These are phyloP conservation scores for Penicillium paxilli DNA, from an alignment of 495 filamentous ascomycete genomes.

Conservation along the genomic window DNA sequence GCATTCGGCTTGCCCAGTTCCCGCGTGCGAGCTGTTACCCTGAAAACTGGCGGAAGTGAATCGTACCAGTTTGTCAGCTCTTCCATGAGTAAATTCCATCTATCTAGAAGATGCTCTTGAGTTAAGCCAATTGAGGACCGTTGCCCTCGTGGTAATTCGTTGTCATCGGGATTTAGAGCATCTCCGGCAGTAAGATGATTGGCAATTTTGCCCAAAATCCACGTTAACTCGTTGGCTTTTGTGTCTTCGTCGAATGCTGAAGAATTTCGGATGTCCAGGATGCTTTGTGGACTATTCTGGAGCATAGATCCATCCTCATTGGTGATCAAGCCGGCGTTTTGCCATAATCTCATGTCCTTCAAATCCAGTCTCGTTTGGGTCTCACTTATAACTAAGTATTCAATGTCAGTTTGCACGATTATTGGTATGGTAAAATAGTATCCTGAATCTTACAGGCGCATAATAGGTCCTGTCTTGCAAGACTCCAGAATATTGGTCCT, in stretches of 20 bases:
- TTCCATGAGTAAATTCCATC: conserved; percentile 16
- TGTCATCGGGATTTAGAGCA: conserved; percentile 8
- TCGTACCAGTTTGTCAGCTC: conserved; percentile 19
- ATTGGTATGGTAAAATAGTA: too few species aligned
- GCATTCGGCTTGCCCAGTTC: neutral
- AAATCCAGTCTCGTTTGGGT: conserved; percentile 21
- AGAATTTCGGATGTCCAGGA: conserved; percentile 8
- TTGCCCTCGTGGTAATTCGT: conserved; percentile 8
- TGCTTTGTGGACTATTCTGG: conserved; percentile 3
- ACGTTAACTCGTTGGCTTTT: conserved; percentile 19
- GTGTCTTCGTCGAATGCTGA: conserved; percentile 14
- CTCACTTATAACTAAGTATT: conserved; percentile 18
- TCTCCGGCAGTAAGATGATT: conserved; percentile 21
- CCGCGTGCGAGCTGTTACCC: conserved; percentile 5
- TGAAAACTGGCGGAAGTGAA: conserved; percentile 13
- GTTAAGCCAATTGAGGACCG: conserved; percentile 12
- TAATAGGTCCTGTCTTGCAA: conserved; percentile 19
- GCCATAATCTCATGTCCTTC: conserved; percentile 21
- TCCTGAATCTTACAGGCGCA: conserved; percentile 20
- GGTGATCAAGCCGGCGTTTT: conserved; percentile 18
- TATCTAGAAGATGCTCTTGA: conserved; percentile 17
- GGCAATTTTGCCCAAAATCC: conserved; percentile 23
- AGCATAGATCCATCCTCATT: conserved; percentile 11
- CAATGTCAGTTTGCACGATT: too few species aligned
- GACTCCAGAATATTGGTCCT: conserved; percentile 24